Conservation (phyloP, 140 eudicot genomes). For the Senecio squalidus region DNA sequence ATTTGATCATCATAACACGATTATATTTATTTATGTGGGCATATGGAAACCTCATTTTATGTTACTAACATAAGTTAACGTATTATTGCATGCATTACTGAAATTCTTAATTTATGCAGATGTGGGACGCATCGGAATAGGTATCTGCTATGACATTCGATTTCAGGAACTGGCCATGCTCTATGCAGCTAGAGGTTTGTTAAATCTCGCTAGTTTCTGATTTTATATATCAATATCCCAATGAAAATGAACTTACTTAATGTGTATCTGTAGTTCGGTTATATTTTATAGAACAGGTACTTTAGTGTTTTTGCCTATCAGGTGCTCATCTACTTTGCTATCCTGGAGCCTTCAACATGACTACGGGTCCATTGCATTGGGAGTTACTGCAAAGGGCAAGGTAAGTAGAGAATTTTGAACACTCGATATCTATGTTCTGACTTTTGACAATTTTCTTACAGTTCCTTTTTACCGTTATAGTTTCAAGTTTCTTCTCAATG, state of each 20-base stretch:
- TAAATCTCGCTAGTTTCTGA: not conserved
- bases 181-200: conserved; percentile 14
- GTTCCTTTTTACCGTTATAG: too few species aligned
- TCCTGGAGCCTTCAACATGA: not conserved
- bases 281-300: not conserved
- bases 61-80: not conserved
- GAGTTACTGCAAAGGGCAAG: not conserved
- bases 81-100: not conserved
- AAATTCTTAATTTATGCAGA: not conserved
- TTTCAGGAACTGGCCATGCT: conserved; percentile 5
- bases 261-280: too few species aligned
- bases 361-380: not conserved
- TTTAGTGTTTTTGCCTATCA: conserved; percentile 3
- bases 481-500: too few species aligned
- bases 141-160: conserved; percentile 8
- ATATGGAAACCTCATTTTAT: not conserved
- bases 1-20: not conserved
- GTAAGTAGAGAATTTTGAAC: conserved; percentile 1
- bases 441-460: too few species aligned
- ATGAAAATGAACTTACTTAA: too few species aligned
- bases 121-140: not conserved
- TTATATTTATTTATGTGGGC: not conserved
- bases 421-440: not conserved
- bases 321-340: not conserved
- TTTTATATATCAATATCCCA: too few species aligned